These are phyloP conservation scores for Powellomyces hirtus DNA, from an alignment of 192 early-diverging fungal genomes.

Conservation along the genomic window DNA sequence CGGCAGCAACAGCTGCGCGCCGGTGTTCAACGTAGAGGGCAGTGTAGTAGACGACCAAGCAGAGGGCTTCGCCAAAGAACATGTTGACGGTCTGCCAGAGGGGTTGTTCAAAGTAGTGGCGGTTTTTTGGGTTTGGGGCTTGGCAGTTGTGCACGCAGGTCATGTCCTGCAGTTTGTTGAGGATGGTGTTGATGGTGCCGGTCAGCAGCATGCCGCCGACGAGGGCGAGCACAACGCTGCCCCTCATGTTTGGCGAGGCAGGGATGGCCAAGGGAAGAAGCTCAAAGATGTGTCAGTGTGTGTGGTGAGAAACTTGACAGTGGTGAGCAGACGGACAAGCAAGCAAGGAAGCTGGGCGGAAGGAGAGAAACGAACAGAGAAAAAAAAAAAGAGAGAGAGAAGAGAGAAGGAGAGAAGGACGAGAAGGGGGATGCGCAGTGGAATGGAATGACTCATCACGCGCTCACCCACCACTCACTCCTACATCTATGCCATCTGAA, in stretches of 20 bases:
- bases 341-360: no score
- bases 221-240: conserved; percentile 35
- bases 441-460: no score
- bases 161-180: conserved; percentile 86
- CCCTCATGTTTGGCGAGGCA: conserved; percentile 20
- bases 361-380: no score
- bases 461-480: no score
- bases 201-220: conserved; percentile 74
- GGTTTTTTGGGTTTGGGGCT: conserved; percentile 63
- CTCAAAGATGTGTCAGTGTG: no score
- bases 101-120: conserved; percentile 89
- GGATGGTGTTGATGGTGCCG: conserved; percentile 75
- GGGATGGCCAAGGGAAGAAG: no score
- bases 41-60: conserved; percentile 69
- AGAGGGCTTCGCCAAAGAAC: conserved; percentile 90
- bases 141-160: conserved; percentile 89
- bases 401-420: no score
- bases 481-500: no score
- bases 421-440: no score
- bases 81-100: conserved; percentile 98
- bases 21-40: conserved; percentile 28
- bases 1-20: not conserved
- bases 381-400: no score
- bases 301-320: no score
- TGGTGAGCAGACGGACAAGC: no score